Evolutionary conservation across 768 basidiomycete species (phyloP).

Genomic region (Rhizopogon salebrosus): DNA sequence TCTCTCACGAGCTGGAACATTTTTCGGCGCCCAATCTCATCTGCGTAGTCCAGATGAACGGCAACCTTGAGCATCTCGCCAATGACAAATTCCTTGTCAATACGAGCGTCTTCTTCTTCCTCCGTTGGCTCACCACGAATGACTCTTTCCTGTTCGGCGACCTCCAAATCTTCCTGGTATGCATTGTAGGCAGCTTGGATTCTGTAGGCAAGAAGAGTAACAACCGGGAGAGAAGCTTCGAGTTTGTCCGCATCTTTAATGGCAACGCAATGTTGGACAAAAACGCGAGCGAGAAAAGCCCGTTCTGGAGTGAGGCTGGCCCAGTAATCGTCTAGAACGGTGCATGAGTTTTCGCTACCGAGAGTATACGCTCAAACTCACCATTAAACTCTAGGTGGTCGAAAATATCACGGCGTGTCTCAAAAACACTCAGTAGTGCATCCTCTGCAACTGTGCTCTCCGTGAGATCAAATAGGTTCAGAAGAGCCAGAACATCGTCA

Average conservation of each 20-base stretch:
- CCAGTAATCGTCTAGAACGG: conserved; percentile 65
- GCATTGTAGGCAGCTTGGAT: conserved; percentile 70
- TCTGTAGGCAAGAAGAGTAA: conserved; percentile 72
- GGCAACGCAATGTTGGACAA: conserved; percentile 68
- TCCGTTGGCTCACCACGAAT: conserved; percentile 28
- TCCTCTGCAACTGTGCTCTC: conserved; percentile 64
- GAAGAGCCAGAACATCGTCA: conserved; percentile 41
- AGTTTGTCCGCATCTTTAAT: conserved; percentile 58
- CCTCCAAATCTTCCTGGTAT: conserved; percentile 40
- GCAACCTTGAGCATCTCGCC: conserved; percentile 78
- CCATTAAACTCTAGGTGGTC: conserved; percentile 67
- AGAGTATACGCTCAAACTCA: conserved; percentile 25
- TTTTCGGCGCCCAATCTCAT: conserved; percentile 85
- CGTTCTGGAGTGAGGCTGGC: conserved; percentile 61
- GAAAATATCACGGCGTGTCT: conserved; percentile 57
- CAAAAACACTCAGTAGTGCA: conserved; percentile 70
- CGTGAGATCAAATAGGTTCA: conserved; percentile 55
- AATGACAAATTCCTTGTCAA: conserved; percentile 63
- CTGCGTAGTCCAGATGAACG: conserved; percentile 79
- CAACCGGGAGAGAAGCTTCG: conserved; percentile 74
- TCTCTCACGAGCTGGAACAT: conserved; percentile 84
- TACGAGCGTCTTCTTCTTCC: conserved; percentile 43
- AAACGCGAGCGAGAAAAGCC: conserved; percentile 79
- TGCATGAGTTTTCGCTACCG: not conserved
- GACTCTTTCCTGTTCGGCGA: conserved; percentile 32